phyloP scores from a whole-genome alignment of 345 rosid genomes.

The Pistacia atlantica region DNA sequence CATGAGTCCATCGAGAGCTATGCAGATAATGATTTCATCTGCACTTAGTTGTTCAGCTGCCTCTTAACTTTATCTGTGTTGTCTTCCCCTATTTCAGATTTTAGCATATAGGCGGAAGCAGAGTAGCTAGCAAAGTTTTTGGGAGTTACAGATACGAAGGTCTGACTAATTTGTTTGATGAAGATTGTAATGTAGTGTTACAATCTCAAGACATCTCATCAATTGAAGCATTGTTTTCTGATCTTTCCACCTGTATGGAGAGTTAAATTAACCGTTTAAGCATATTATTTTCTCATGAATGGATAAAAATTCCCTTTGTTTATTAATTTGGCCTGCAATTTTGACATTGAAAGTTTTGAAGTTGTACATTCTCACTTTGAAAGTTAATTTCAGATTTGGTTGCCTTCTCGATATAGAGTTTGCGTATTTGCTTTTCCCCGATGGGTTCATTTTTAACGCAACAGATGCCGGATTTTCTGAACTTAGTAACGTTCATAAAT shows the following conservation, averaged over 20 bases:
- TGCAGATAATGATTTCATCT: background rate
- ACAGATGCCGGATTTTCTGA: too few relatives aligned
- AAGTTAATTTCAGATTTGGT: too few relatives aligned
- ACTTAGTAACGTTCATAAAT: too few relatives aligned
- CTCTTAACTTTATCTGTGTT: background rate
- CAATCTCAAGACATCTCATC: background rate
- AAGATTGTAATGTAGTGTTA: conserved; percentile 6
- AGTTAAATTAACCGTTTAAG: background rate
- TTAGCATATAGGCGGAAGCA: conserved; percentile 53
- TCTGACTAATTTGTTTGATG: background rate
- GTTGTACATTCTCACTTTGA: too few relatives aligned
- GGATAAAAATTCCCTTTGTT: background rate
- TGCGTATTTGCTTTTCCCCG: too few relatives aligned
- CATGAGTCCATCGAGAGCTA: too few relatives aligned
- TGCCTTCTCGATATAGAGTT: too few relatives aligned
- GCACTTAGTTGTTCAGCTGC: background rate
- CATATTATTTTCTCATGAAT: too few relatives aligned
- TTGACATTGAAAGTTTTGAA: background rate
- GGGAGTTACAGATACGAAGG: background rate
- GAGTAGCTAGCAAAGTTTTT: conserved; percentile 15
- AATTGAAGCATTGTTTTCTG: background rate
- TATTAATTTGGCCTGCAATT: background rate
- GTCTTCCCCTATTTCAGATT: conserved; percentile 34
- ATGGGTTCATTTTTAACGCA: too few relatives aligned
- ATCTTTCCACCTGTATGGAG: background rate